Conservation (phyloP, 2,329 filamentous ascomycete species). For the Diplodia sapinea region DNA sequence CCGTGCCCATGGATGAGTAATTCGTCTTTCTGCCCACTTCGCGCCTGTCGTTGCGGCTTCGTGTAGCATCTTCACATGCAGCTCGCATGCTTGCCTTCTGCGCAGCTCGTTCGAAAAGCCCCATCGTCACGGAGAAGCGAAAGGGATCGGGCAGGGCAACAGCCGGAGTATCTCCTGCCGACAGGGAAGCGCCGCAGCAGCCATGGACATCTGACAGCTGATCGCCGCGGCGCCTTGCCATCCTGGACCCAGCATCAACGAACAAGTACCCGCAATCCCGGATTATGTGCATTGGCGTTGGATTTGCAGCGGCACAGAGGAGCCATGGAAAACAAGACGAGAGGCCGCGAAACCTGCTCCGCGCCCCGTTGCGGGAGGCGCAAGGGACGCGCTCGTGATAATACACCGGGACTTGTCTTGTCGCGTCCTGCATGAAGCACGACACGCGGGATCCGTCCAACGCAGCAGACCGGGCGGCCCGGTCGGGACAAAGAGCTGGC, state of each 20-base stretch:
- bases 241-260: background rate
- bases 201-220: background rate
- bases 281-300: background rate
- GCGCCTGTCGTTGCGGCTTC: background rate
- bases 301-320: background rate
- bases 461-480: too few relatives aligned
- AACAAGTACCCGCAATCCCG: background rate
- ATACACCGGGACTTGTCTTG: background rate
- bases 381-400: background rate
- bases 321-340: background rate
- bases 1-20: background rate
- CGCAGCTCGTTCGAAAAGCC: background rate
- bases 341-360: too few relatives aligned
- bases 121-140: background rate
- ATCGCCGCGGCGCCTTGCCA: background rate
- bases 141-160: background rate
- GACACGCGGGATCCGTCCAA: too few relatives aligned
- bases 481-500: too few relatives aligned
- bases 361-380: background rate
- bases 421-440: background rate
- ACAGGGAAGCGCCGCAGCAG: background rate
- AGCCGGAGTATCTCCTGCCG: conserved; percentile 4
- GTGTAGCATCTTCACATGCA: background rate
- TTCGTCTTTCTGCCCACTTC: background rate
- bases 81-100: background rate